Evolutionary conservation across 176 grass and related monocot species (phyloP), one percentile per base, ranked within the genome.

Genomic region (Aechmea fasciata): DNA sequence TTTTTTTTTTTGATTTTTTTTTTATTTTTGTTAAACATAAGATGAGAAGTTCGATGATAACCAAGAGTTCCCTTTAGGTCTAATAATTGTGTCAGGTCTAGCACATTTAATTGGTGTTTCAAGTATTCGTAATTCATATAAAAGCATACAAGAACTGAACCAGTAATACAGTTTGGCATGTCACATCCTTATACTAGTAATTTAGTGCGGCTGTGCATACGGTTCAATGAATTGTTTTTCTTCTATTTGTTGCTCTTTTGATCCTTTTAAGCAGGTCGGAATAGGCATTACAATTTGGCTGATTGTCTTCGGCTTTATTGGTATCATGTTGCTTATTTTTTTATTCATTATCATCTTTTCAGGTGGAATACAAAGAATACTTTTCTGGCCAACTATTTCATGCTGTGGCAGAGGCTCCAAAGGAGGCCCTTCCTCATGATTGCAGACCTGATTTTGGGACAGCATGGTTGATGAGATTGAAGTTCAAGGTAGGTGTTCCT

Each of bases 311-410:
- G 4, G 24, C 63, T 13, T 65, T 12, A 41, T 12, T 65, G 29
- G 12, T 65, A 65, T 3, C 24, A 65, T 41, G 23, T 64, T 12
- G 20, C 11, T 65, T 65, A 65, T 26, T 5, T 66, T 66, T 66
- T 15, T 7, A 5, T 61, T 8, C 55, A 22, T 18, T 9, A 67
- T 80, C 67, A n/a, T 52, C 64, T 71, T 41, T 77, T 68, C 65
- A 96, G 92, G 92, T 96, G 75, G 92, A 96, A 75, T 92, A 96
- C 51, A 89, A 70, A 83, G 92, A 96, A 79, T 85, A 89, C 81
- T 89, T 96, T 85, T 92, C 92, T 73, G 89, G 92, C 26, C 88
- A 96, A 80, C 80, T 76, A 87, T 92, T 85, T 74, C 87, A 83
- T 81, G 81, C 92, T 53, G 71, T 89, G 68, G 88, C 85, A 73